A percentile compares a stretch with the other conserved stretches of the same genome.
phyloP scores from a whole-genome alignment of 768 basidiomycete species.

The Royoungia palumana region DNA sequence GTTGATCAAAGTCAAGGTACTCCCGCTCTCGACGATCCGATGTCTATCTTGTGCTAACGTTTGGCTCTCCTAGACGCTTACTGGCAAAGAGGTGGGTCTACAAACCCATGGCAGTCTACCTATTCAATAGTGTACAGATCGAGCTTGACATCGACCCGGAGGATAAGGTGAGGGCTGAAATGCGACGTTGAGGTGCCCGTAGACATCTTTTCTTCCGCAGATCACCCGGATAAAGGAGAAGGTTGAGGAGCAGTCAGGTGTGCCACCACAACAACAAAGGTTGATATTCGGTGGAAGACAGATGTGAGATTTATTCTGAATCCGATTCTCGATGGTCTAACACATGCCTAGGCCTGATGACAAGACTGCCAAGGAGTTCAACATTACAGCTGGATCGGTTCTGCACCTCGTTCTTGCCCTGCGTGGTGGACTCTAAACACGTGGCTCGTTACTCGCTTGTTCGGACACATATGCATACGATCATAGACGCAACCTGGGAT shows the following conservation, averaged over 20 bases:
- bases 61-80: slow-evolving; percentile 65
- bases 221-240: slow-evolving; percentile 94
- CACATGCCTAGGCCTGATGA: slow-evolving; percentile 73
- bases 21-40: neutral
- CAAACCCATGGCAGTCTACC: neutral
- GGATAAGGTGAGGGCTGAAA: slow-evolving; percentile 59
- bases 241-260: slow-evolving; percentile 97
- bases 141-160: slow-evolving; percentile 93
- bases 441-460: slow-evolving; percentile 5
- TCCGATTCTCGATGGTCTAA: neutral
- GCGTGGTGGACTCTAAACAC: slow-evolving; percentile 70
- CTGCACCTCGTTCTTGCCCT: slow-evolving; percentile 95
- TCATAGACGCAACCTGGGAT: slow-evolving; percentile 23
- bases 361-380: slow-evolving; percentile 81
- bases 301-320: slow-evolving; percentile 55
- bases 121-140: slow-evolving; percentile 49
- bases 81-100: slow-evolving; percentile 85
- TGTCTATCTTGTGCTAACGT: neutral
- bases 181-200: neutral
- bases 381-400: slow-evolving; percentile 79
- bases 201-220: slow-evolving; percentile 39
- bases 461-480: slow-evolving; percentile 20
- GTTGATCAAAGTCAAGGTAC: slow-evolving; percentile 28
- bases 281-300: slow-evolving; percentile 91
- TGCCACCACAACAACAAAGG: slow-evolving; percentile 93